Evolutionary conservation across 352 stramenopile genomes (phyloP).

Genomic region (Thalassiosira hispida): DNA sequence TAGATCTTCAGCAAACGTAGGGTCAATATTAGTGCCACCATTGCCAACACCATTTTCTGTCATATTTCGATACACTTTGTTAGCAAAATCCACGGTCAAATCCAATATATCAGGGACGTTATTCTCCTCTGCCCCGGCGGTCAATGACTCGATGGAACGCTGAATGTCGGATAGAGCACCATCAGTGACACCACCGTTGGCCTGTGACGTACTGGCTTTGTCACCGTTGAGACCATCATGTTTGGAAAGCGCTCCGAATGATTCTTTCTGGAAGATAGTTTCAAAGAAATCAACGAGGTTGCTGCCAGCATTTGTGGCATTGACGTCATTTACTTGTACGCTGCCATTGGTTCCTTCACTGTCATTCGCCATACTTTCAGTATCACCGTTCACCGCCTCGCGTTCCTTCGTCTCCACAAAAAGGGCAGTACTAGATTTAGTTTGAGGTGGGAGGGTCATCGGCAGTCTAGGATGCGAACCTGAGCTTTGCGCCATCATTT

Average conservation of each 20-base stretch:
- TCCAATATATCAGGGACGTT: conserved; percentile 49
- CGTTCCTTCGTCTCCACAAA: conserved; percentile 44
- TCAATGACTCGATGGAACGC: conserved; percentile 50
- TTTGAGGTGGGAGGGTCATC: background rate
- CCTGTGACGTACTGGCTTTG: too few species aligned
- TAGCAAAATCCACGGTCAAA: conserved; percentile 55
- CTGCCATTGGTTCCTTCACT: conserved; percentile 15
- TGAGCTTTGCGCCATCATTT: too few species aligned
- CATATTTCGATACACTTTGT: conserved; percentile 48
- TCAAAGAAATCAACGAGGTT: conserved; percentile 53
- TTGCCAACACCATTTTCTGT: conserved; percentile 6
- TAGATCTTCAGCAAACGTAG: conserved; percentile 37
- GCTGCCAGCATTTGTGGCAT: background rate
- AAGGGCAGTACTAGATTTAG: conserved; percentile 8
- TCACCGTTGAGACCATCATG: background rate
- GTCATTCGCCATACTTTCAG: background rate
- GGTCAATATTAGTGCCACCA: conserved; percentile 25
- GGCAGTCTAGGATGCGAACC: conserved; percentile 4
- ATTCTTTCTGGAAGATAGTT: conserved; percentile 41
- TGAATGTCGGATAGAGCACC: conserved; percentile 45
- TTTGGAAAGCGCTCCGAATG: conserved; percentile 10
- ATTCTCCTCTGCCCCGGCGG: conserved; percentile 20
- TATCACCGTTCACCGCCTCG: conserved; percentile 1
- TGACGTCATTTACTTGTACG: conserved; percentile 1
- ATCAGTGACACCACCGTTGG: conserved; percentile 20